Base-by-base conservation (phyloP, 2,329 filamentous ascomycete species). In the Pseudomassariella vexata region DNA sequence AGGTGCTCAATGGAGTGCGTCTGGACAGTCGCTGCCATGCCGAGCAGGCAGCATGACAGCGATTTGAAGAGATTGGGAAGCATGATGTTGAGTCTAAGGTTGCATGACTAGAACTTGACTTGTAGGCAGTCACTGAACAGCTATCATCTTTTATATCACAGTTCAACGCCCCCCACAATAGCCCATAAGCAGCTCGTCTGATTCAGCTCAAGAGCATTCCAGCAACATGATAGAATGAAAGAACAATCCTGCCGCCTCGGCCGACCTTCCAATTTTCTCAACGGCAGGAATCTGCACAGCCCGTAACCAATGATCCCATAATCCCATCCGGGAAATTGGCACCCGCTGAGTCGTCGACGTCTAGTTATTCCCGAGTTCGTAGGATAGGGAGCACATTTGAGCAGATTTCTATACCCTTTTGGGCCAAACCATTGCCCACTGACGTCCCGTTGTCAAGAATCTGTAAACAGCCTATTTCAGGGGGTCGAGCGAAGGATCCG, bases 61-160 rank as follows among this genome's bases (percentile, higher is more conserved):
- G 26, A 9, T 19, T 28, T 28, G 11, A 28, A 28, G 14, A 28
- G 9, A 18, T 17, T 14, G 19, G 26, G 26, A 16, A 28, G 26
- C 26, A 28, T 28, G 6, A 10, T 28, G 9, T 9, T 15, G 15
- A 26, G 24, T 10, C 15, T 9, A 14, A 11, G 9, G 24, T 9
- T 11, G 9, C 3, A 14, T 26, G 14, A 10, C 24, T 14, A 15
- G 24, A 11, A n/a, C n/a, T n/a, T n/a, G n/a, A n/a, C n/a, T n/a
- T n/a, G n/a, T n/a, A n/a, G n/a, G n/a, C n/a, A n/a, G n/a, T n/a
- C n/a, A n/a, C n/a, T n/a, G n/a, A n/a, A n/a, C n/a, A n/a, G n/a
- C n/a, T n/a, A n/a, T n/a, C n/a, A n/a, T n/a, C n/a, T n/a, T n/a
- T n/a, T n/a, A n/a, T n/a, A n/a, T n/a, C n/a, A n/a, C n/a, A n/a